Evolutionary conservation across 345 rosid genomes (phyloP).

Genomic region (Toxicodendron radicans): DNA sequence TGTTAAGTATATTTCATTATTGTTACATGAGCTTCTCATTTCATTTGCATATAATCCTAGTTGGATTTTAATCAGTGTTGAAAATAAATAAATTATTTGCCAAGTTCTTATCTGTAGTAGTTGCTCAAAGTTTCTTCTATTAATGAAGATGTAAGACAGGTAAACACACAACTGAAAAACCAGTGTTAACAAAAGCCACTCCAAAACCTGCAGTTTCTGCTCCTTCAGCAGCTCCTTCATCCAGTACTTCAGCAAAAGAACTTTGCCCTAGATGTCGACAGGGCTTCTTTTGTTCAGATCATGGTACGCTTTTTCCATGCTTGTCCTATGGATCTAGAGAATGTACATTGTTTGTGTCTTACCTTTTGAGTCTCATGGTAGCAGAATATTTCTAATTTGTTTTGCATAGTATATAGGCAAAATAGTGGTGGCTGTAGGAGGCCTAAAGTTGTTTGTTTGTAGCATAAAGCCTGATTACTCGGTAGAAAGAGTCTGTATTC

Average conservation of each 20-base stretch:
- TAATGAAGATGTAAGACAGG: slow-evolving; percentile 85
- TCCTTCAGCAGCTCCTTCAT: slow-evolving; percentile 34
- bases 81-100: not conserved
- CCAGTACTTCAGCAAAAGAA: slow-evolving; percentile 50
- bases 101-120: slow-evolving; percentile 4
- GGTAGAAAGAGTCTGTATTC: not conserved
- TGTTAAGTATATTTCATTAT: not conserved
- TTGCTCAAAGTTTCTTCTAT: slow-evolving; percentile 22
- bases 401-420: not conserved
- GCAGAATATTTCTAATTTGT: not conserved
- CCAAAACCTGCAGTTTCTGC: slow-evolving; percentile 37
- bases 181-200: slow-evolving; percentile 50
- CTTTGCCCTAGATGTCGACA: slow-evolving; percentile 83
- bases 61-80: not conserved
- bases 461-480: not conserved
- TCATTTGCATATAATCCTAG: not conserved
- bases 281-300: slow-evolving; percentile 97
- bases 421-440: not conserved
- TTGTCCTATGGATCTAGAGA: not conserved
- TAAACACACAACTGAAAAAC: slow-evolving; percentile 92
- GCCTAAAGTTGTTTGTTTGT: not conserved
- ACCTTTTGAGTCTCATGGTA: not conserved
- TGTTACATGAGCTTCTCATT: not conserved
- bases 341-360: not conserved
- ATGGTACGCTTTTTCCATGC: slow-evolving; percentile 47